These are phyloP conservation scores for Lasiodiplodia sp. DNA, from an alignment of 2,329 filamentous ascomycete genomes.

Conservation along the genomic window DNA sequence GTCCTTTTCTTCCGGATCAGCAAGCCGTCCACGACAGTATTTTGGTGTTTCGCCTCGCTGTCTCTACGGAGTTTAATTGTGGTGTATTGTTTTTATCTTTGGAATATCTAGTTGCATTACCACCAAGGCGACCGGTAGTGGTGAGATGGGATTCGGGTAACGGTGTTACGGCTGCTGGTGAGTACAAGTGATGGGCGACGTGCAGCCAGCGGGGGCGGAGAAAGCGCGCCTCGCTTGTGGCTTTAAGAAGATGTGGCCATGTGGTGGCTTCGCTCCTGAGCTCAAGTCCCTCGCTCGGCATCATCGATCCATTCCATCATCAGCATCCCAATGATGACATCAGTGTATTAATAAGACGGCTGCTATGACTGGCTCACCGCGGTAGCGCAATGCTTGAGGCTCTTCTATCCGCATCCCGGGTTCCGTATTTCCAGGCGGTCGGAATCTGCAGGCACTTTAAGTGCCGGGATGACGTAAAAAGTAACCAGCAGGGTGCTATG, in stretches of 20 bases:
- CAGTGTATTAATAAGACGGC: neutral
- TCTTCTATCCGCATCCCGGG: neutral
- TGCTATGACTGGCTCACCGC: neutral
- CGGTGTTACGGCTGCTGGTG: no score
- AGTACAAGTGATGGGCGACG: no score
- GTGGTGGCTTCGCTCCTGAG: neutral
- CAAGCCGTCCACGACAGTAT: slow-evolving; percentile 67
- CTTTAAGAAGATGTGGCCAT: slow-evolving; percentile 1
- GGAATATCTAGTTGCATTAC: no score
- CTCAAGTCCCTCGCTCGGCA: neutral
- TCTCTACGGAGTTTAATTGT: no score
- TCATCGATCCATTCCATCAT: neutral
- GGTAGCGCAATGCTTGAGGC: neutral
- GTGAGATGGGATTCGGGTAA: no score
- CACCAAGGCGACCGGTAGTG: no score
- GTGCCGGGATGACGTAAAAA: neutral
- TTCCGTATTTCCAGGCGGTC: neutral
- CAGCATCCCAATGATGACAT: neutral
- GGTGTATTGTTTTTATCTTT: no score
- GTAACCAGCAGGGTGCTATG: neutral
- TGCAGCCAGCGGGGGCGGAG: no score
- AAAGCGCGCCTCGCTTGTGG: neutral
- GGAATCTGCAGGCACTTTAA: neutral
- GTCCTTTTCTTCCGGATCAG: slow-evolving; percentile 57
- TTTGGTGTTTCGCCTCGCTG: slow-evolving; percentile 40